Percentiles rank a stretch among this genome's conserved stretches.
phyloP scores from a whole-genome alignment of 129 eudicot species.

The Dittrichia graveolens region DNA sequence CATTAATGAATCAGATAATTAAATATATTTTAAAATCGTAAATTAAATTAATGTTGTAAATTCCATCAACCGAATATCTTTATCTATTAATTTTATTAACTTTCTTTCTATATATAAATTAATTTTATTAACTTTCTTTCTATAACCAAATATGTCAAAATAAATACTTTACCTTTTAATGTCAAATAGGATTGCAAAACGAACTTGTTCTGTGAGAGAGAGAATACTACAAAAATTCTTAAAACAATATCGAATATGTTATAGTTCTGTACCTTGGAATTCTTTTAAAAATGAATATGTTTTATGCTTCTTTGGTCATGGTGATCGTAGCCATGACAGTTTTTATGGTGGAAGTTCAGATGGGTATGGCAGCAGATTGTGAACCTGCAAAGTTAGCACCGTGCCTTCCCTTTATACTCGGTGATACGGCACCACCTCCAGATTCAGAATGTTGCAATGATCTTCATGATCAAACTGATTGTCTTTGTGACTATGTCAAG shows the following conservation, averaged over 20 bases:
- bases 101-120: too few relatives aligned
- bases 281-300: conserved; percentile 12
- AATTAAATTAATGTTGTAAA: too few relatives aligned
- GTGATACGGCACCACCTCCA: conserved; percentile 7
- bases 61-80: too few relatives aligned
- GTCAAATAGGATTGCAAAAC: too few relatives aligned
- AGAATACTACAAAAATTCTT: too few relatives aligned
- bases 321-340: neutral
- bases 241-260: neutral
- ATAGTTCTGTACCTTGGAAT: neutral
- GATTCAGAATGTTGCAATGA: conserved; percentile 25
- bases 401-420: neutral
- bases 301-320: neutral
- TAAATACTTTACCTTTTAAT: too few relatives aligned
- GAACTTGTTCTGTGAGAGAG: too few relatives aligned
- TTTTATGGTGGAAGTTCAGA: conserved; percentile 10
- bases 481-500: conserved; percentile 19
- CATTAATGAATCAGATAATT: too few relatives aligned
- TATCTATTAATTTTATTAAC: too few relatives aligned
- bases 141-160: too few relatives aligned
- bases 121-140: too few relatives aligned
- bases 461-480: neutral
- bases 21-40: too few relatives aligned
- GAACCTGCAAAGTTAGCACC: neutral
- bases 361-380: conserved; percentile 19